Evolutionary conservation across 2,329 filamentous ascomycete species (phyloP).

Genomic region (Rhytidhysteron rufulum): DNA sequence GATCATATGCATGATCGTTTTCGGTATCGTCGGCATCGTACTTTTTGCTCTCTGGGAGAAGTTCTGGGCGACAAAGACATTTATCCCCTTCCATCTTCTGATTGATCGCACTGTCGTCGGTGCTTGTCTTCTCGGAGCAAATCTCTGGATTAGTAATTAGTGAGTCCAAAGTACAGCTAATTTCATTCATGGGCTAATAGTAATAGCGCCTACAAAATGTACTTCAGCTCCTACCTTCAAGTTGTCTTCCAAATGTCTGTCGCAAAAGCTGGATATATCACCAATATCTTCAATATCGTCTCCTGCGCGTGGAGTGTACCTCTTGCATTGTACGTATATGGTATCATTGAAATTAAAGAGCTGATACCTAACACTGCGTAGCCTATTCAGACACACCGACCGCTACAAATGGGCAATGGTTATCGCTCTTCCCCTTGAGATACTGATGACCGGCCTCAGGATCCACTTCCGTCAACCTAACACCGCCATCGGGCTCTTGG

Average conservation of each 20-base stretch:
- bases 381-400: conserved; percentile 2
- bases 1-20: conserved; percentile 36
- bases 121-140: conserved; percentile 44
- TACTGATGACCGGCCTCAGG: conserved; percentile 12
- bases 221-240: conserved; percentile 30
- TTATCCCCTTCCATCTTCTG: conserved; percentile 44
- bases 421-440: conserved; percentile 5
- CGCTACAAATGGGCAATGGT: conserved; percentile 4
- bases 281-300: conserved; percentile 22
- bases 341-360: conserved; percentile 9
- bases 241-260: conserved; percentile 23
- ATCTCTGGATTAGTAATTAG: not conserved
- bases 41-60: conserved; percentile 36
- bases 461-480: conserved; percentile 16
- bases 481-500: conserved; percentile 13
- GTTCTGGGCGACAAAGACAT: conserved; percentile 33
- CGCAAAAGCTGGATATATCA: conserved; percentile 21
- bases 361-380: conserved; percentile 1
- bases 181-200: not conserved
- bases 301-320: conserved; percentile 10
- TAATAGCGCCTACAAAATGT: conserved; percentile 26
- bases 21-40: conserved; percentile 28
- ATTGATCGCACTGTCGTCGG: conserved; percentile 47
- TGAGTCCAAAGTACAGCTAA: too few relatives aligned
- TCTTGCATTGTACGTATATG: conserved; percentile 5